A percentile compares a stretch with the other conserved stretches of the same genome.
Evolutionary conservation across 192 early-diverging fungal genomes (phyloP).

Genomic region (Coemansia sp.): DNA sequence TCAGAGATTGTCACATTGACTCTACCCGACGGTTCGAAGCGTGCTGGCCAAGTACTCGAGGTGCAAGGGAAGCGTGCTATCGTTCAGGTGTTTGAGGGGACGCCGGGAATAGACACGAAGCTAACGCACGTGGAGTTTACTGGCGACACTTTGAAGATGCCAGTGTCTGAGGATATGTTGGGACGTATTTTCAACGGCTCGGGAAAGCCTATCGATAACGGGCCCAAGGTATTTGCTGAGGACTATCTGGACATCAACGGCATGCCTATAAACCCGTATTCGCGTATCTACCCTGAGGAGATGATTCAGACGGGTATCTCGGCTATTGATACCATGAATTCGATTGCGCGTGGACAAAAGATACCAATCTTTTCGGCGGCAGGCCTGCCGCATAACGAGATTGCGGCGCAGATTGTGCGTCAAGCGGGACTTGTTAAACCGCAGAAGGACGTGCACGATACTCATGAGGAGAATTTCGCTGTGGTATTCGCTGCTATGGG

Average conservation of each 20-base stretch:
- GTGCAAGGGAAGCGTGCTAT: conserved; percentile 95
- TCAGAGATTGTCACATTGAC: conserved; percentile 97
- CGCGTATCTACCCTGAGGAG: conserved; percentile 98
- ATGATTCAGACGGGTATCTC: conserved; percentile 99
- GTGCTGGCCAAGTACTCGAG: conserved; percentile 96
- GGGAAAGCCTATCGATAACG: conserved; percentile 97
- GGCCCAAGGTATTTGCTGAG: conserved; percentile 99
- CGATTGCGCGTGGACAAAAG: conserved; percentile 99
- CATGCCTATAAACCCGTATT: conserved; percentile 97
- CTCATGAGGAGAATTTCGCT: conserved; percentile 98
- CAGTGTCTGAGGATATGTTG: conserved; percentile 99
- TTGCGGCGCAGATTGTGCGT: conserved; percentile 99
- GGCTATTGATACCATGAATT: conserved; percentile 99
- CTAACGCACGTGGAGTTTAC: conserved; percentile 94
- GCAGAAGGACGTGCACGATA: conserved; percentile 92
- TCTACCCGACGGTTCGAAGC: conserved; percentile 93
- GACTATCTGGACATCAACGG: conserved; percentile 93
- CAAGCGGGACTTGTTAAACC: conserved; percentile 96
- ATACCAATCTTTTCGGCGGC: conserved; percentile 99
- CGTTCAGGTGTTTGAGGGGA: conserved; percentile 99
- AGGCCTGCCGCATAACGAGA: conserved; percentile 99
- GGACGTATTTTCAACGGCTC: conserved; percentile 99
- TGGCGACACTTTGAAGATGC: conserved; percentile 93
- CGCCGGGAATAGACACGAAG: conserved; percentile 95
- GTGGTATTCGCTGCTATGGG: conserved; percentile 99